Conservation (phyloP, 2,329 filamentous ascomycete species). For the Cladosporium sp. region DNA sequence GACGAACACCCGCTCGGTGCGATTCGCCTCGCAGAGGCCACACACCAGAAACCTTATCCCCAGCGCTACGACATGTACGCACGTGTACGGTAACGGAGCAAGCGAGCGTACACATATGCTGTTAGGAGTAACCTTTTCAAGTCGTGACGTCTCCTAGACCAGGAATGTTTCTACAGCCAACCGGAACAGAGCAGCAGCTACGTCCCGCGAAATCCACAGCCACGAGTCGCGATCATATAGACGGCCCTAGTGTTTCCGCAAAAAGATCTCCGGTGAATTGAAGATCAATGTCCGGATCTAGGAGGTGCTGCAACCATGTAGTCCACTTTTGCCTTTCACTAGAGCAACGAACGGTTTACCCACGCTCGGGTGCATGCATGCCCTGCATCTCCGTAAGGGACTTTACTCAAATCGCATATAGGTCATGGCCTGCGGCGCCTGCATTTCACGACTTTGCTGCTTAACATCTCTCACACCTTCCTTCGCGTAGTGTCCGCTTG, state of each 20-base stretch:
- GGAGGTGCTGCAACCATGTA: slow-evolving; percentile 5
- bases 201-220: not conserved
- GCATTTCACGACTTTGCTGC: not conserved
- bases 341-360: slow-evolving; percentile 2
- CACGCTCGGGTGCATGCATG: not conserved
- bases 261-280: not conserved
- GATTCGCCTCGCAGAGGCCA: too few species aligned
- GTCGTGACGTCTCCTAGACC: too few species aligned
- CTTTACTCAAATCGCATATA: slow-evolving; percentile 3
- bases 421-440: not conserved
- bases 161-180: not conserved
- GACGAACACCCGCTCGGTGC: not conserved
- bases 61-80: too few species aligned
- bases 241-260: slow-evolving; percentile 1
- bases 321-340: slow-evolving; percentile 7
- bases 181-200: not conserved
- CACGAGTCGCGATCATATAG: slow-evolving; percentile 2
- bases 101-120: too few species aligned
- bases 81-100: too few species aligned
- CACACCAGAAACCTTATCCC: too few species aligned
- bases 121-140: too few species aligned
- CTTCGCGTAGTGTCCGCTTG: not conserved
- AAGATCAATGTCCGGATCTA: slow-evolving; percentile 2
- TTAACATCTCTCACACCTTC: not conserved
- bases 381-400: not conserved